phyloP scores from a whole-genome alignment of 495 filamentous ascomycete species.

The Trichoderma reesei region DNA sequence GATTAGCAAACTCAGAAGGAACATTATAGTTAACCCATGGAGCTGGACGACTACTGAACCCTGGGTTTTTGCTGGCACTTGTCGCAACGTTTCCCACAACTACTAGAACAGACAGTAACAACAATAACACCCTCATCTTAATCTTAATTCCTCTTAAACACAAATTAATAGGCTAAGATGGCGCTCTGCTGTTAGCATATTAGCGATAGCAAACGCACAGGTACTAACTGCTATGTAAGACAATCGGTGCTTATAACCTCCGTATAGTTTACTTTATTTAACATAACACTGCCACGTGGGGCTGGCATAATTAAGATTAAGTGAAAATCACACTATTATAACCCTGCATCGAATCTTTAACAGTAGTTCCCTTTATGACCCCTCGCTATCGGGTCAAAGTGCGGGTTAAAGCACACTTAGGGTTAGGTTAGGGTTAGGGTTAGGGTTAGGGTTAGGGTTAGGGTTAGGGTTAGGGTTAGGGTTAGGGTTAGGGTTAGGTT shows the following conservation, averaged over 20 bases:
- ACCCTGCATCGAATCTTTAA: background rate
- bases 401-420: background rate
- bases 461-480: too few species aligned
- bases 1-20: background rate
- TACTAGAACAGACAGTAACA: background rate
- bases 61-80: background rate
- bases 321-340: background rate
- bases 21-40: conserved; percentile 7
- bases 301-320: background rate
- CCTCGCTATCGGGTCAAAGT: background rate
- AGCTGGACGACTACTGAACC: background rate
- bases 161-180: background rate
- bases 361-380: background rate
- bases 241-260: background rate
- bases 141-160: background rate
- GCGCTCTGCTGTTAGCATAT: background rate
- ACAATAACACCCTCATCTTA: background rate
- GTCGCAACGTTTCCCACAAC: background rate
- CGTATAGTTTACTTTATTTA: background rate
- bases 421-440: background rate
- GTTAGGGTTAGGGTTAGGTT: too few species aligned
- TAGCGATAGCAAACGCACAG: background rate
- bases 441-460: too few species aligned
- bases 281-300: background rate
- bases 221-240: background rate